A percentile compares a stretch with the other conserved stretches of the same genome.
Evolutionary conservation across 495 filamentous ascomycete genomes (phyloP).

Genomic region (Daldinia bambusicola): DNA sequence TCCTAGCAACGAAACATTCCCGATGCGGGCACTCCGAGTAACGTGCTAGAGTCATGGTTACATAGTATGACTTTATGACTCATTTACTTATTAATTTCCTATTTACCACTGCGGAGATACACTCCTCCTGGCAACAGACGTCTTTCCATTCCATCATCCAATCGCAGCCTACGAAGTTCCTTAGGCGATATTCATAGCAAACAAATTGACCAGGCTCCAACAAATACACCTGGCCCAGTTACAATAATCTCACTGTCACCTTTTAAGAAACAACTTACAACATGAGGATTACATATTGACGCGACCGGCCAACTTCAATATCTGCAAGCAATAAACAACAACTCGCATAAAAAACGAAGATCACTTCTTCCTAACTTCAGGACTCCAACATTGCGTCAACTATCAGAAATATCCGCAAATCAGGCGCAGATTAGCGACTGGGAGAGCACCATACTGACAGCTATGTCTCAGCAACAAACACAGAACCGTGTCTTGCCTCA

Average conservation of each 20-base stretch:
- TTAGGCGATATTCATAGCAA: neutral
- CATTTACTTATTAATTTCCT: conserved; percentile 22
- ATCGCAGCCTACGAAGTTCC: neutral
- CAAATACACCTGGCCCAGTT: neutral
- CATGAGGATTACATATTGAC: neutral
- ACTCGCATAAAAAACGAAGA: too few relatives aligned
- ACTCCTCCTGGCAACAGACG: too few relatives aligned
- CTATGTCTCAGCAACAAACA: too few relatives aligned
- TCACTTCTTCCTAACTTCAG: neutral
- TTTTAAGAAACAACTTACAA: neutral
- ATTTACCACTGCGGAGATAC: too few relatives aligned
- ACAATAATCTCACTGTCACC: neutral
- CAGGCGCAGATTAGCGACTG: too few relatives aligned
- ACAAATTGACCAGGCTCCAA: neutral
- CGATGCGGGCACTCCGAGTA: neutral
- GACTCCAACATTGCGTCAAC: neutral
- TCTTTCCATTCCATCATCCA: conserved; percentile 3
- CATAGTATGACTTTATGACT: conserved; percentile 28
- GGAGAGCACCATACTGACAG: too few relatives aligned
- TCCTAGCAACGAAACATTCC: conserved; percentile 29
- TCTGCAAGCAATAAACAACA: neutral
- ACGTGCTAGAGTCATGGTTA: neutral
- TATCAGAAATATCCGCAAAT: neutral
- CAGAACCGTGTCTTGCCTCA: too few relatives aligned
- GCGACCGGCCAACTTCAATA: neutral